phyloP scores from a whole-genome alignment of 2,329 filamentous ascomycete genomes.

The Teratosphaeria gauchensis region DNA sequence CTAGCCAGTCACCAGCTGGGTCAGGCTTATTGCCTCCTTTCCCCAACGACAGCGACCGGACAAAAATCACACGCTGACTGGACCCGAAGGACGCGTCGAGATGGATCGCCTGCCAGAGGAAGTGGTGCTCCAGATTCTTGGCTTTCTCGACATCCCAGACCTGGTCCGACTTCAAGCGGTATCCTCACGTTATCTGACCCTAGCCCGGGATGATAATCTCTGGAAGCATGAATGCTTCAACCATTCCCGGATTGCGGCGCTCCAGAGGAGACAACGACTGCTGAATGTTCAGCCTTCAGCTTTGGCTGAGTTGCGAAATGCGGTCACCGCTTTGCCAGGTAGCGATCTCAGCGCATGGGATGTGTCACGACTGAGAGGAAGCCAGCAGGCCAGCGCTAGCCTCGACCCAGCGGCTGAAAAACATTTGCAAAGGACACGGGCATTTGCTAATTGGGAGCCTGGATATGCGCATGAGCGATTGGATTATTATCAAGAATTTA shows the following conservation, averaged over 20 bases:
- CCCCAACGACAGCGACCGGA: no score
- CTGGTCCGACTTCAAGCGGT: constrained; percentile 61
- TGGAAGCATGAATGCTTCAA: constrained; percentile 72
- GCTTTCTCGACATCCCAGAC: constrained; percentile 51
- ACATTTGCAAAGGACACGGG: constrained; percentile 32
- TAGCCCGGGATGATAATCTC: constrained; percentile 63
- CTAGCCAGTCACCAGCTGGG: no score
- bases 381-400: constrained; percentile 6
- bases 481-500: constrained; percentile 83
- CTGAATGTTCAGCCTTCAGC: constrained; percentile 32
- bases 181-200: constrained; percentile 53
- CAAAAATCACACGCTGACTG: background rate
- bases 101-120: constrained; percentile 29
- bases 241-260: constrained; percentile 55
- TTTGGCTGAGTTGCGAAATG: constrained; percentile 33
- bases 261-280: constrained; percentile 44
- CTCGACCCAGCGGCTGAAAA: constrained; percentile 11
- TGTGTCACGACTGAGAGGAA: constrained; percentile 12
- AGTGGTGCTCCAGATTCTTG: constrained; percentile 34
- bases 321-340: constrained; percentile 25
- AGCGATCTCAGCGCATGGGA: constrained; percentile 14
- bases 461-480: constrained; percentile 60
- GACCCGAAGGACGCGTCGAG: background rate
- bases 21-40: no score
- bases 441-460: constrained; percentile 76